A percentile compares a stretch with the other conserved stretches of the same genome.
phyloP scores from a whole-genome alignment of 2,329 filamentous ascomycete genomes.

The Penicillium sp. region DNA sequence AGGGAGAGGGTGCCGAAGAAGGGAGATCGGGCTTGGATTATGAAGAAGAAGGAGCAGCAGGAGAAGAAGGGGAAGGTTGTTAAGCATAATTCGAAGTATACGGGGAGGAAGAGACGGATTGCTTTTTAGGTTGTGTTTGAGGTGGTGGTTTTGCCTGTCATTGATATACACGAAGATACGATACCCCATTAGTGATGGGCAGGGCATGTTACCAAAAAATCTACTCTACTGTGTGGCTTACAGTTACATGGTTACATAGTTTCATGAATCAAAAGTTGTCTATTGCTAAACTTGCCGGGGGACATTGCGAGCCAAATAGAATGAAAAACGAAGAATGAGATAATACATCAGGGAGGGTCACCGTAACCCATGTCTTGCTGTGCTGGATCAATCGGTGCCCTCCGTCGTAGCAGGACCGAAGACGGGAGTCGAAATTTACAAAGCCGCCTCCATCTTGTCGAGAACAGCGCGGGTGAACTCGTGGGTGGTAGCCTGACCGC shows the following conservation, averaged over 20 bases:
- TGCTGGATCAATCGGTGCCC: constrained; percentile 24
- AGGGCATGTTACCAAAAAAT: not conserved
- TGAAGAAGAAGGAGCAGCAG: constrained; percentile 83
- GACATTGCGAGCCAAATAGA: constrained; percentile 32
- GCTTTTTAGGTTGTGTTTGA: constrained; percentile 63
- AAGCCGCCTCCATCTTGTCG: constrained; percentile 83
- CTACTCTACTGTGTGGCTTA: too few relatives aligned
- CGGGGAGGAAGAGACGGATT: constrained; percentile 80
- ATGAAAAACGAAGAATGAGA: constrained; percentile 28
- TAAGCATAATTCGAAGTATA: constrained; percentile 90
- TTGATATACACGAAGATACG: too few relatives aligned
- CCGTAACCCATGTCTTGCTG: too few relatives aligned
- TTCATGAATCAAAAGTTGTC: constrained; percentile 24
- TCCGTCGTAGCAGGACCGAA: constrained; percentile 28
- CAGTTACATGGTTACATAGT: constrained; percentile 3
- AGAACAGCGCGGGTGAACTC: constrained; percentile 95
- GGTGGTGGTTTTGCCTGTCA: too few relatives aligned
- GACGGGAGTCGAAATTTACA: constrained; percentile 53
- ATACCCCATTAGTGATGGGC: not conserved
- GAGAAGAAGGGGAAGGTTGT: constrained; percentile 93
- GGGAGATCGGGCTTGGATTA: constrained; percentile 56
- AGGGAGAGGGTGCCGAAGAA: constrained; percentile 50
- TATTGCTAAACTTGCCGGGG: constrained; percentile 30
- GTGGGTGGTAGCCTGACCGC: constrained; percentile 84
- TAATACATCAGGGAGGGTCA: constrained; percentile 34